Evolutionary conservation across 352 stramenopile genomes (phyloP), one percentile per base, ranked within the genome.

Genomic region (Globisporangium apiculatum): DNA sequence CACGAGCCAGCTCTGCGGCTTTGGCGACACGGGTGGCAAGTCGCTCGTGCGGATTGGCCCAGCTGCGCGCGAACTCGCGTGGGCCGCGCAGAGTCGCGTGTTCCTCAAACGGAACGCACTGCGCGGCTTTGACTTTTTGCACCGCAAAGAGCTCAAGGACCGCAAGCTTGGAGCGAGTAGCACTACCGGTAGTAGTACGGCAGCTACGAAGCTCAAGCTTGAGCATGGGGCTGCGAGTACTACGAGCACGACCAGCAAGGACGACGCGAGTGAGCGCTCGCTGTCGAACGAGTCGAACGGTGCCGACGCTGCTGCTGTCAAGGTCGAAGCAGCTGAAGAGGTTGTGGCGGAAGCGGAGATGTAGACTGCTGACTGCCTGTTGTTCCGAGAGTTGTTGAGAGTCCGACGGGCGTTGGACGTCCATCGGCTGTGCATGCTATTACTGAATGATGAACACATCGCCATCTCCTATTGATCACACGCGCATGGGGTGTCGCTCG

Each of bases 51-150:
- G 81, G 24, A 76, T 67, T 1, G 84, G 84, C 0, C 84, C 84
- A 6, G 69, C 65, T 11, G 31, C 64, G 5, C 76, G 79, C 31
- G 84, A 94, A 66, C 56, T 94, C 48, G 53, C 67, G 18, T 91
- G 79, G 79, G 84, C 66, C 4, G 73, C 68, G 38, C 60, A 68
- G 6, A 65, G 72, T 4, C 72, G 61, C 52, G 54, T 91, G 38
- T 94, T 94, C 51, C 65, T 85, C 2, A 37, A 65, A 6, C 81
- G 84, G 45, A 83, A 91, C 57, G 84, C 80, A 0, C 67, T 69
- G 35, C 54, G 68, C 11, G 84, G 84, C 12, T 89, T 79, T 56
- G 82, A 94, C 58, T 94, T 91, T 54, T 69, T 91, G 45, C 57
- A 65, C n/a, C 84, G 84, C 11, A 86, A 85, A 55, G 50, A 76